Conservation (phyloP, 2,329 filamentous ascomycete genomes). For the Trichoderma atroviride region DNA sequence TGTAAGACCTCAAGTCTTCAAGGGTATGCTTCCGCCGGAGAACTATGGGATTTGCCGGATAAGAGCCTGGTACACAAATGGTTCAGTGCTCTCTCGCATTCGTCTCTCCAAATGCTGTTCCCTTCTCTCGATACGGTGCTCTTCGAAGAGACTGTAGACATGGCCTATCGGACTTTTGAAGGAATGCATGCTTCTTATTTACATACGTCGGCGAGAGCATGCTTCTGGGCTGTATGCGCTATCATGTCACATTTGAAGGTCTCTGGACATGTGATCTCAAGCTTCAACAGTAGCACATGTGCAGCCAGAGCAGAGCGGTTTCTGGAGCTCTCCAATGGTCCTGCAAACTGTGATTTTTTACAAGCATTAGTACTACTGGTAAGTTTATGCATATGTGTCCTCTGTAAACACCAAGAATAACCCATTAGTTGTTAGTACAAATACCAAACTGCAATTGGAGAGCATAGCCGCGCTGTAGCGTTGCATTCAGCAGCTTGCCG, state of each 20-base stretch:
- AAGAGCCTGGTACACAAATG: background rate
- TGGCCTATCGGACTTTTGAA: background rate
- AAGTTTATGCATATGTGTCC: background rate
- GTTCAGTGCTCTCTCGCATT: background rate
- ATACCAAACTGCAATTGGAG: background rate
- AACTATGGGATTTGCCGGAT: background rate
- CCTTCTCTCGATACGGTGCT: background rate
- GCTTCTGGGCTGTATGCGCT: background rate
- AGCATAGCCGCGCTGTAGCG: background rate
- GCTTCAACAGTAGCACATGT: background rate
- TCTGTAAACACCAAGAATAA: background rate
- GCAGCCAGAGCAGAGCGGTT: background rate
- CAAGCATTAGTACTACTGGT: background rate
- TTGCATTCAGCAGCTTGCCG: background rate
- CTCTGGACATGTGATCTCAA: background rate
- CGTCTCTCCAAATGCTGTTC: background rate
- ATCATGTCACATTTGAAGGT: background rate
- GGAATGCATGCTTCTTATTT: background rate
- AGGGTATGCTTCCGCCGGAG: background rate
- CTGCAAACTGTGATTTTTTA: background rate
- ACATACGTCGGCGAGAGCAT: background rate
- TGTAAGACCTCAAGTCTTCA: background rate
- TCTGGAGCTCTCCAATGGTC: background rate
- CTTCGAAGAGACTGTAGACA: background rate
- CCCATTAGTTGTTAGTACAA: background rate